phyloP scores from a whole-genome alignment of 2,329 filamentous ascomycete species.

The Talaromyces sp. region DNA sequence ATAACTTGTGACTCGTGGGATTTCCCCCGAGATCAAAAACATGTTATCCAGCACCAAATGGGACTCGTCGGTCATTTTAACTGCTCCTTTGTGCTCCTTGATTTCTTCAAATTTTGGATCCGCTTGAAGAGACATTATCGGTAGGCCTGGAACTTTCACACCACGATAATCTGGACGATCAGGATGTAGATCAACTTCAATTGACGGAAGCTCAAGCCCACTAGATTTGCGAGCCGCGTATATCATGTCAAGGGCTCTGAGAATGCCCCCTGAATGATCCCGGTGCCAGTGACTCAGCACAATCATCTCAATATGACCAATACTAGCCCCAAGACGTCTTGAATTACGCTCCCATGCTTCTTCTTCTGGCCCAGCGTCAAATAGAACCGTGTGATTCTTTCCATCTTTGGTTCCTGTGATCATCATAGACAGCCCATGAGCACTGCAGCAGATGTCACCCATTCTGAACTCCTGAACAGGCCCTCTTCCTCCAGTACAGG shows the following conservation, averaged over 20 bases:
- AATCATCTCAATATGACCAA: neutral
- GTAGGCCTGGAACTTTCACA: neutral
- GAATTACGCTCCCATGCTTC: neutral
- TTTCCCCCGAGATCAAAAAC: neutral
- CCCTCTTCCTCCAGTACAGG: neutral
- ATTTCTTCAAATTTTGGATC: neutral
- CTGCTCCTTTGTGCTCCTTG: neutral
- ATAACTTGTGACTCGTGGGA: neutral
- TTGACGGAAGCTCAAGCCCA: neutral
- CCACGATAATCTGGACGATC: neutral
- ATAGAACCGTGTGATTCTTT: neutral
- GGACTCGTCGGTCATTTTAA: neutral
- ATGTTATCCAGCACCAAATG: neutral
- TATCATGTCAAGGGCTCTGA: neutral
- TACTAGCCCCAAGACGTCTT: neutral
- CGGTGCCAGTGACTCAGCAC: neutral
- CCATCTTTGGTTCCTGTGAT: neutral
- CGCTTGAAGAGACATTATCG: neutral
- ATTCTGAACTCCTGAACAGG: neutral
- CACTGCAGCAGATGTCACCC: neutral
- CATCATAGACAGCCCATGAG: neutral
- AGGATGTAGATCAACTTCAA: neutral
- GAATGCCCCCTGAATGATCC: neutral
- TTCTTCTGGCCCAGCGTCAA: neutral
- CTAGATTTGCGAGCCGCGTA: neutral